Base-by-base conservation (phyloP, 208 protist genomes). In the Histomonas meleagridis region DNA sequence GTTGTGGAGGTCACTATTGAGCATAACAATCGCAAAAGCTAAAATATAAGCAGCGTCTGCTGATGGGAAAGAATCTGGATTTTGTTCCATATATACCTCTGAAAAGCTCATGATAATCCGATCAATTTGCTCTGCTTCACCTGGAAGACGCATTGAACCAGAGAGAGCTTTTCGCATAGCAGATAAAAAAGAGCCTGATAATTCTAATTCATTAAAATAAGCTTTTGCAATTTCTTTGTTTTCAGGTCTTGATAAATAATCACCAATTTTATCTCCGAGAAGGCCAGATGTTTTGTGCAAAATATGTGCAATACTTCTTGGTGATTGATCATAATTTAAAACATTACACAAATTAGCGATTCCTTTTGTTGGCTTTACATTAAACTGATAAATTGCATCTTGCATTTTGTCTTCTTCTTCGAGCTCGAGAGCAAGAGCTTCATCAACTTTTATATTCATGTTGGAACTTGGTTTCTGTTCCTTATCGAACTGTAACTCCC, bases 51-150 rank as follows among this genome's bases (percentile, higher is more conserved):
- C 92, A 18, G 91, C 62, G 91, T 94, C 86, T 32, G 49, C 16
- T 55, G 76, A 10, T n/a, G 28, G 46, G 9, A 92, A 70, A 28
- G 26, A 86, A 48, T 76, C 70, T 26, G 90, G 90, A 60, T 94
- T 93, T 55, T 93, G 57, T 28, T 48, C 49, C 49, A 60, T 94
- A 81, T 93, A 94, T 35, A 90, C 91, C 9, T 90, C 26, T 0
- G 93, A 91, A 76, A 95, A 95, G 16, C 62, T 65, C 91, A 93
- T 92, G 46, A 95, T 55, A 46, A 94, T 91, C 43, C 93, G 90
- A n/a, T 92, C 92, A 57, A 95, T 95, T 91, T 93, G 94, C 91
- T 95, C 92, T 38, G 91, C 69, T 92, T 95, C 94, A 14, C 93
- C 93, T 10, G 93, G 92, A 18, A 95, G 38, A 35, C 32, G 62